A percentile compares a stretch with the other conserved stretches of the same genome.
These are phyloP conservation scores for Amanita pallidorosea DNA, from an alignment of 768 basidiomycete species.

Conservation along the genomic window DNA sequence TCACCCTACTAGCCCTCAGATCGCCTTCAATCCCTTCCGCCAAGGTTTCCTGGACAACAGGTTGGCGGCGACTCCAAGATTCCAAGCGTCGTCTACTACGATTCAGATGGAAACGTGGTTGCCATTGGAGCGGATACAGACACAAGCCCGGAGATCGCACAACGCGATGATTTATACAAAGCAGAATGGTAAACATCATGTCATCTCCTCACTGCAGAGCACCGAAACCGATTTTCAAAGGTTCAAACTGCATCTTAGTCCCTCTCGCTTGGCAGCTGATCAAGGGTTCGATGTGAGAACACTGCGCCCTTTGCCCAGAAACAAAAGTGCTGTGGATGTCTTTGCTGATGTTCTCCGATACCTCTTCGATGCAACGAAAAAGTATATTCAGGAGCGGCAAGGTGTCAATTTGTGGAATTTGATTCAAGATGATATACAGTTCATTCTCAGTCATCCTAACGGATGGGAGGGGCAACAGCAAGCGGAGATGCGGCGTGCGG, in stretches of 20 bases:
- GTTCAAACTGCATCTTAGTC: conserved; percentile 6
- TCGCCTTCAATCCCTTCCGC: conserved; percentile 34
- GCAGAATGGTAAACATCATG: not conserved
- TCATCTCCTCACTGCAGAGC: too few relatives aligned
- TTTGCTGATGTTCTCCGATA: conserved; percentile 38
- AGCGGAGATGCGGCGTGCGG: conserved; percentile 35
- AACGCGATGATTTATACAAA: not conserved
- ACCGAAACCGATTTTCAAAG: conserved; percentile 8
- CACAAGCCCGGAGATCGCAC: not conserved
- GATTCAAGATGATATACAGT: conserved; percentile 26
- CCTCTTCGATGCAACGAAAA: conserved; percentile 25
- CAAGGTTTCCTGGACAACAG: conserved; percentile 10
- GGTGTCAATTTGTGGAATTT: conserved; percentile 29
- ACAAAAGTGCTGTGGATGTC: conserved; percentile 29
- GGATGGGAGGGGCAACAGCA: conserved; percentile 49
- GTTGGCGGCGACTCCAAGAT: conserved; percentile 4
- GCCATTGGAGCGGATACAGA: conserved; percentile 5
- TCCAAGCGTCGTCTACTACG: conserved; percentile 6
- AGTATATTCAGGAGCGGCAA: conserved; percentile 32
- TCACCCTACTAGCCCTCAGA: conserved; percentile 5
- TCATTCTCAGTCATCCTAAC: conserved; percentile 44
- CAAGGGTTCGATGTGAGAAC: not conserved
- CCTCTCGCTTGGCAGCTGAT: not conserved
- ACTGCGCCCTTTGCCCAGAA: conserved; percentile 28
- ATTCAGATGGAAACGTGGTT: not conserved